A percentile compares a stretch with the other conserved stretches of the same genome.
Evolutionary conservation across 176 grass and related monocot species (phyloP).

Genomic region (Tuctoria greenei): DNA sequence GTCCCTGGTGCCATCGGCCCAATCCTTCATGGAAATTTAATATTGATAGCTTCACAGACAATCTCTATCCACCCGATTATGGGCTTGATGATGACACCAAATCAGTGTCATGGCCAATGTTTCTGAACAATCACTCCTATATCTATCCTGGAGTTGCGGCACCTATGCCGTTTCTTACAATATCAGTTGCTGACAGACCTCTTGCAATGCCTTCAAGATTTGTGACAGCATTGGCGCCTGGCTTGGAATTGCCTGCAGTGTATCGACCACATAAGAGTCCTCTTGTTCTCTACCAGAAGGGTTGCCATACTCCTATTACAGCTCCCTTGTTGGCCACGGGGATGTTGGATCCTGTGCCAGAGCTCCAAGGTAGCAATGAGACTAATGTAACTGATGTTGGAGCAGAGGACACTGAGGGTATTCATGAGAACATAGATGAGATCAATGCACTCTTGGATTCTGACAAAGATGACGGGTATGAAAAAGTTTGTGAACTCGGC

Average conservation of each 20-base stretch:
- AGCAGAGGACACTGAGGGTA: slow-evolving; percentile 44
- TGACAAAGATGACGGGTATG: slow-evolving; percentile 59
- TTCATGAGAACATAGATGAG: slow-evolving; percentile 88
- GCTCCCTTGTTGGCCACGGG: slow-evolving; percentile 23
- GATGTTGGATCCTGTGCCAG: slow-evolving; percentile 42
- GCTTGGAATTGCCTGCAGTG: background rate
- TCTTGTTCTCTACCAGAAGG: slow-evolving; percentile 42
- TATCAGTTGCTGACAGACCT: slow-evolving; percentile 23
- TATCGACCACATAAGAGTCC: slow-evolving; percentile 35
- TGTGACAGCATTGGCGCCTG: slow-evolving; percentile 26
- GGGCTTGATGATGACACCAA: slow-evolving; percentile 37
- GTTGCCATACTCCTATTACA: slow-evolving; percentile 17
- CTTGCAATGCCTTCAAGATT: slow-evolving; percentile 17
- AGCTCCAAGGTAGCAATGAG: slow-evolving; percentile 67
- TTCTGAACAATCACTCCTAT: slow-evolving; percentile 35
- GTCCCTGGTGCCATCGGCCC: slow-evolving; percentile 50
- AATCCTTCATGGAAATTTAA: slow-evolving; percentile 59
- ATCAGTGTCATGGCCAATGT: slow-evolving; percentile 44
- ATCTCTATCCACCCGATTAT: slow-evolving; percentile 44
- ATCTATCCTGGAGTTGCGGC: slow-evolving; percentile 33
- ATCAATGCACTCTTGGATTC: slow-evolving; percentile 85
- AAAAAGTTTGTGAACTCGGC: slow-evolving; percentile 40
- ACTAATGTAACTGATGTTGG: slow-evolving; percentile 63
- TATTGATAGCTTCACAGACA: slow-evolving; percentile 17
- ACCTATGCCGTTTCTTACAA: slow-evolving; percentile 28